Evolutionary conservation across 371 early-diverging fungal genomes (phyloP).

Genomic region (Smittium mucronatum): DNA sequence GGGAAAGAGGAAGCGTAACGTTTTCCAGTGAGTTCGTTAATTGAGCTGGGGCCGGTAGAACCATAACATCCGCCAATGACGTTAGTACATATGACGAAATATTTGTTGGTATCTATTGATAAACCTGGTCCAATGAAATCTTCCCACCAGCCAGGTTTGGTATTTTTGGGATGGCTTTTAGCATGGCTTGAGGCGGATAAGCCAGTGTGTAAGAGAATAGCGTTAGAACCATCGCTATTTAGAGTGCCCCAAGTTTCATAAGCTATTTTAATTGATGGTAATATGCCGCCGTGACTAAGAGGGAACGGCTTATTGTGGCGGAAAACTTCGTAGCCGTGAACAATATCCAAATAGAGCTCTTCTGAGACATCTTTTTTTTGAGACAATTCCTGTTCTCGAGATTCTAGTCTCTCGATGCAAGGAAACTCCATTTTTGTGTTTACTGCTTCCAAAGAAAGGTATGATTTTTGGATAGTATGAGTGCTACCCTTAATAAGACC

Average conservation of each 20-base stretch:
- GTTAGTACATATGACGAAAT: constrained; percentile 78
- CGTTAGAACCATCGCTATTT: constrained; percentile 52
- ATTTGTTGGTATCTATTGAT: constrained; percentile 71
- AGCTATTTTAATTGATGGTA: constrained; percentile 60
- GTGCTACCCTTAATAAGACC: too few species aligned
- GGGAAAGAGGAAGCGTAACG: constrained; percentile 87
- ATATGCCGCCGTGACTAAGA: constrained; percentile 69
- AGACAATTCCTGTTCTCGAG: constrained; percentile 50
- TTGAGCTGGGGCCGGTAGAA: constrained; percentile 69
- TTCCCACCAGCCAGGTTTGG: constrained; percentile 93
- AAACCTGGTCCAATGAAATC: constrained; percentile 77
- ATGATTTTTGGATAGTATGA: too few species aligned
- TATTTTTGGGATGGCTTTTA: constrained; percentile 59
- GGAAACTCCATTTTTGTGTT: constrained; percentile 64
- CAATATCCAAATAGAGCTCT: constrained; percentile 28
- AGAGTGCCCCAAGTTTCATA: constrained; percentile 78
- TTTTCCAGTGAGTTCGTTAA: constrained; percentile 53
- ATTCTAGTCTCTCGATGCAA: constrained; percentile 55
- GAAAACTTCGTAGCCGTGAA: constrained; percentile 64
- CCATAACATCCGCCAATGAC: constrained; percentile 81
- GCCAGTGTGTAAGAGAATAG: constrained; percentile 74
- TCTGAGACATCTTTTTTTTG: not conserved
- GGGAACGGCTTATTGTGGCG: constrained; percentile 51
- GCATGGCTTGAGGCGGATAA: constrained; percentile 73
- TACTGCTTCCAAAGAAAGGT: constrained; percentile 8